Evolutionary conservation across 202 grass and related monocot species (phyloP), one percentile per base, ranked within the genome.

Genomic region (Setaria viridis): DNA sequence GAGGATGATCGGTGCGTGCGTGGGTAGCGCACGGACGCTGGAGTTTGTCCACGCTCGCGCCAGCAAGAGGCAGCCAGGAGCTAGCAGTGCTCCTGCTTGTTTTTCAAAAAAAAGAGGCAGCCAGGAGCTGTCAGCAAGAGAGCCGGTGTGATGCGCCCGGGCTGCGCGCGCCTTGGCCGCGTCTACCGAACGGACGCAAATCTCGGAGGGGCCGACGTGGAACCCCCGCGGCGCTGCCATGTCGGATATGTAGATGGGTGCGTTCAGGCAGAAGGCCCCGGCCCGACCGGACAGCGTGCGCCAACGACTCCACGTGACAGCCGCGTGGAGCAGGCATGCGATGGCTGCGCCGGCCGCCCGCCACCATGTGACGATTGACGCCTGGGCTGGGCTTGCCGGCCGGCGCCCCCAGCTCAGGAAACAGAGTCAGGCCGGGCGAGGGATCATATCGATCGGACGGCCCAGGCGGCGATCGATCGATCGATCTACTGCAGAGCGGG

Each of bases 141-240:
- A 67, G 53, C 19, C 32, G 5, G 5, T 13, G 29, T 10, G 64
- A 67, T 42, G 34, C 41, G 30, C 35, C 0, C 10, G 60, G 20
- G 54, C 35, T 37, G 35, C 35, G 35, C 2, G 35, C 35, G 35
- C 35, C 39, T 34, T 76, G 88, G 82, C 57, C 30, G 64, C 63
- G 80, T 86, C 57, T 80, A 89, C 83, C 63, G 65, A 74, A 85
- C 70, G 35, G n/a, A 84, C 89, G 87, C 51, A 77, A 94, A 91
- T 79, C 53, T 84, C 65, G 89, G 85, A 2, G 5, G 67, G 70
- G 19, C 20, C 75, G 86, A 87, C 75, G 84, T 88, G 87, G 90
- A 88, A 62, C 48, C 79, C 78, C 25, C 37, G 42, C 47, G 72
- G 7, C 85, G 82, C 71, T 85, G 93, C 84, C 80, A 87, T 88